Conservation (phyloP, 768 basidiomycete genomes). For the Leucocoprinus birnbaumii region DNA sequence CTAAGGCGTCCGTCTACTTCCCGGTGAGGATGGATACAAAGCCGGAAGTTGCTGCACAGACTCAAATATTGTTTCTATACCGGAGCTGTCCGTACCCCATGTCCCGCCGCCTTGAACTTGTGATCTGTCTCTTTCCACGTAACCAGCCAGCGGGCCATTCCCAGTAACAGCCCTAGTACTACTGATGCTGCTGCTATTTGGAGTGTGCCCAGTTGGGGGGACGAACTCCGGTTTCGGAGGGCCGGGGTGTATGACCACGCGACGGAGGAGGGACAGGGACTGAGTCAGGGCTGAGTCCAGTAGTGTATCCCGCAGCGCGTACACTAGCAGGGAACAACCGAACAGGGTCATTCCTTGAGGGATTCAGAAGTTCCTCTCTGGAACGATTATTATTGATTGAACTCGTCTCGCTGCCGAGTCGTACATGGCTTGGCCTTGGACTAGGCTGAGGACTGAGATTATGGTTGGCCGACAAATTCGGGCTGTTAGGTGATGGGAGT, state of each 20-base stretch:
- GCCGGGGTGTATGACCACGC: neutral
- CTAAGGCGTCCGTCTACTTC: slow-evolving; percentile 1
- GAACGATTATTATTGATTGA: slow-evolving; percentile 15
- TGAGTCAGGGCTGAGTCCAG: slow-evolving; percentile 5
- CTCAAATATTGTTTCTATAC: neutral
- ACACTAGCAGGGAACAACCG: slow-evolving; percentile 35
- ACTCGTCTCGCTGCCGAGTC: neutral
- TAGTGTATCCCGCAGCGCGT: slow-evolving; percentile 29
- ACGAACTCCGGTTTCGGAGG: neutral
- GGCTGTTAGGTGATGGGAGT: neutral
- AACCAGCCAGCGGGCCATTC: neutral
- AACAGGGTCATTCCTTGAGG: slow-evolving; percentile 21
- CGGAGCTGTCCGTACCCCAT: slow-evolving; percentile 9
- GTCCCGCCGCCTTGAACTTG: neutral
- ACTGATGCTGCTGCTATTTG: neutral
- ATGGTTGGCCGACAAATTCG: neutral
- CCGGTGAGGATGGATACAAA: neutral
- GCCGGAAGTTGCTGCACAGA: slow-evolving; percentile 7
- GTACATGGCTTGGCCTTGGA: slow-evolving; percentile 4
- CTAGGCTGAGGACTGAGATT: neutral
- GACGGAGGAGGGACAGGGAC: slow-evolving; percentile 1
- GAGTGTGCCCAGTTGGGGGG: neutral
- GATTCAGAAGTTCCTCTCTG: slow-evolving; percentile 19
- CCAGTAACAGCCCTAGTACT: neutral
- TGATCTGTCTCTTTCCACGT: neutral